phyloP scores from a whole-genome alignment of 2,329 filamentous ascomycete genomes.

The Thermoascus crustaceus region DNA sequence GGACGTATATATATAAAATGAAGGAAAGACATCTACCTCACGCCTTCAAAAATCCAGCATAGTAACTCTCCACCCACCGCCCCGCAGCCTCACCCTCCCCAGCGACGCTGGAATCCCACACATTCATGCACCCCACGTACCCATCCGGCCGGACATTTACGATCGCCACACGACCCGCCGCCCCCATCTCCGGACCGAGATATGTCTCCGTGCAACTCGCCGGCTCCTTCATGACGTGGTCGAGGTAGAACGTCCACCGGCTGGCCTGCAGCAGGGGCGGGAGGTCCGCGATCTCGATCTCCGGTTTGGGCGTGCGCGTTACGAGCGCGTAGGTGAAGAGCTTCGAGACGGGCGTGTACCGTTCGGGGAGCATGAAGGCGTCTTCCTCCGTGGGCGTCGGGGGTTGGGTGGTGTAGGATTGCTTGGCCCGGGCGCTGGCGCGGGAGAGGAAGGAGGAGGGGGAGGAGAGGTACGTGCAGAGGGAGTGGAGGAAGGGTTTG shows the following conservation, averaged over 20 bases:
- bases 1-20: not conserved
- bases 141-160: slow-evolving; percentile 65
- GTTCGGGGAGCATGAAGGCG: slow-evolving; percentile 56
- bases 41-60: slow-evolving; percentile 15
- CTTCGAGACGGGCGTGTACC: slow-evolving; percentile 61
- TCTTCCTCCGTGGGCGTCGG: slow-evolving; percentile 53
- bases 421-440: slow-evolving; percentile 50
- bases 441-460: slow-evolving; percentile 50
- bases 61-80: slow-evolving; percentile 45
- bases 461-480: slow-evolving; percentile 50
- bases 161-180: slow-evolving; percentile 51
- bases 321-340: slow-evolving; percentile 63
- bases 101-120: slow-evolving; percentile 26
- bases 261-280: slow-evolving; percentile 55
- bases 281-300: slow-evolving; percentile 59
- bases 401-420: slow-evolving; percentile 55
- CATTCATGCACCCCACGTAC: slow-evolving; percentile 58
- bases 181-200: slow-evolving; percentile 53
- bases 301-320: slow-evolving; percentile 55
- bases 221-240: slow-evolving; percentile 55
- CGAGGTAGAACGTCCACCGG: slow-evolving; percentile 65
- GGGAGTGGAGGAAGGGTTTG: slow-evolving; percentile 50
- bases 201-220: slow-evolving; percentile 57
- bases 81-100: slow-evolving; percentile 28
- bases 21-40: not conserved